Evolutionary conservation across 148 eudicot species (phyloP).

Genomic region (Rhododendron ovatum): DNA sequence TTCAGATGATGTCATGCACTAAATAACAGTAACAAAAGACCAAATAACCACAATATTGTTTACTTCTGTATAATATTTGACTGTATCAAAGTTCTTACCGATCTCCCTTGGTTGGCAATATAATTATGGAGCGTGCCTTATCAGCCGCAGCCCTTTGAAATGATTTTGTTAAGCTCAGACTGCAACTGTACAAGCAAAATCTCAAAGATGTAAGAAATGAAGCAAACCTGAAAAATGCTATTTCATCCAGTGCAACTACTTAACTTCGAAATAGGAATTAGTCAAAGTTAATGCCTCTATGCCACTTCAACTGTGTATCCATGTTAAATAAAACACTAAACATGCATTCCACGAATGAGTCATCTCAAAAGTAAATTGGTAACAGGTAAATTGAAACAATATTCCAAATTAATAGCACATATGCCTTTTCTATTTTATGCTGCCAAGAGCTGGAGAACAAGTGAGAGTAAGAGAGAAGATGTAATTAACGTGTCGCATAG

Average conservation of each 20-base stretch:
- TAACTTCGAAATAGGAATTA: background rate
- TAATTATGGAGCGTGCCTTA: conserved; percentile 85
- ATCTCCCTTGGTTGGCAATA: conserved; percentile 80
- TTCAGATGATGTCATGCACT: conserved; percentile 3
- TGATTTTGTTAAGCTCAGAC: conserved; percentile 79
- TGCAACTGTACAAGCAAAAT: conserved; percentile 58
- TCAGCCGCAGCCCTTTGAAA: conserved; percentile 94
- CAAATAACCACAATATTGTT: background rate
- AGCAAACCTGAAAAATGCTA: background rate
- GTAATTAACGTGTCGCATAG: background rate
- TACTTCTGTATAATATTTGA: background rate
- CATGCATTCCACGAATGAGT: background rate
- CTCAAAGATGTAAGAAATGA: conserved; percentile 15
- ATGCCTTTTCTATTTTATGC: too few relatives aligned
- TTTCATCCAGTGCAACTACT: background rate
- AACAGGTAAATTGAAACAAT: background rate
- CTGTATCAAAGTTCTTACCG: conserved; percentile 39
- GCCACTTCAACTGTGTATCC: background rate
- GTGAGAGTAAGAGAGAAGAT: background rate
- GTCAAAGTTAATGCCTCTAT: background rate
- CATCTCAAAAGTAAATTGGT: background rate
- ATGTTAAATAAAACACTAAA: background rate
- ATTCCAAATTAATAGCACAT: background rate
- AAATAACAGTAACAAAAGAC: background rate
- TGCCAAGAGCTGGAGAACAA: background rate